Evolutionary conservation across 2,329 filamentous ascomycete genomes (phyloP).

Genomic region (Sphaerulina vaccinii): DNA sequence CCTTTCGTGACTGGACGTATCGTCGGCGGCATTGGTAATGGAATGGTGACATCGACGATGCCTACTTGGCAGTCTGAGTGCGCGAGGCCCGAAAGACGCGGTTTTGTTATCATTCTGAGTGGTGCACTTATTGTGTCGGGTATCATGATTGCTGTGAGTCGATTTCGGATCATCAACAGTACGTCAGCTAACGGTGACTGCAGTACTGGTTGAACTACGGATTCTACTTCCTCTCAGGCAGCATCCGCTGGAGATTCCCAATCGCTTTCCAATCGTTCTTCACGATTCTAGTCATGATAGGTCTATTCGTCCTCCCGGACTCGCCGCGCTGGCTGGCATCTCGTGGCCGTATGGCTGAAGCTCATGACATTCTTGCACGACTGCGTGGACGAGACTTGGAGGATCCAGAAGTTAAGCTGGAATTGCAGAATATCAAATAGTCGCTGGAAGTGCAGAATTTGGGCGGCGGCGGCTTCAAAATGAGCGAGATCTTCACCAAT

Average conservation of each 20-base stretch:
- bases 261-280: slow-evolving; percentile 55
- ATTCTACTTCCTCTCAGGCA: slow-evolving; percentile 34
- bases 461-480: slow-evolving; percentile 12
- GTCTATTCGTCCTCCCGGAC: slow-evolving; percentile 54
- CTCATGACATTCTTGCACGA: slow-evolving; percentile 51
- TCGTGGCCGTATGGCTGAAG: slow-evolving; percentile 47
- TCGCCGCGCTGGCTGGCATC: slow-evolving; percentile 49
- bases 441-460: slow-evolving; percentile 13
- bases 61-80: slow-evolving; percentile 57
- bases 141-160: slow-evolving; percentile 78
- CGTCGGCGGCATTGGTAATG: slow-evolving; percentile 55
- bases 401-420: slow-evolving; percentile 55
- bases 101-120: slow-evolving; percentile 50
- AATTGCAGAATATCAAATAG: slow-evolving; percentile 43
- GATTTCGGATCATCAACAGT: slow-evolving; percentile 44
- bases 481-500: slow-evolving; percentile 19
- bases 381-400: slow-evolving; percentile 50
- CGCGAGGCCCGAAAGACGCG: slow-evolving; percentile 47
- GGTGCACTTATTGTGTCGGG: slow-evolving; percentile 46
- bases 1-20: slow-evolving; percentile 56
- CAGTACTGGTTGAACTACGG: slow-evolving; percentile 53
- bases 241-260: slow-evolving; percentile 52
- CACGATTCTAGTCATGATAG: slow-evolving; percentile 46
- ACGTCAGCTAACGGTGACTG: slow-evolving; percentile 55
- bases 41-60: slow-evolving; percentile 56